Evolutionary conservation across 225 moss, liverwort and hornwort species (phyloP).

Genomic region (Asterella californica): DNA sequence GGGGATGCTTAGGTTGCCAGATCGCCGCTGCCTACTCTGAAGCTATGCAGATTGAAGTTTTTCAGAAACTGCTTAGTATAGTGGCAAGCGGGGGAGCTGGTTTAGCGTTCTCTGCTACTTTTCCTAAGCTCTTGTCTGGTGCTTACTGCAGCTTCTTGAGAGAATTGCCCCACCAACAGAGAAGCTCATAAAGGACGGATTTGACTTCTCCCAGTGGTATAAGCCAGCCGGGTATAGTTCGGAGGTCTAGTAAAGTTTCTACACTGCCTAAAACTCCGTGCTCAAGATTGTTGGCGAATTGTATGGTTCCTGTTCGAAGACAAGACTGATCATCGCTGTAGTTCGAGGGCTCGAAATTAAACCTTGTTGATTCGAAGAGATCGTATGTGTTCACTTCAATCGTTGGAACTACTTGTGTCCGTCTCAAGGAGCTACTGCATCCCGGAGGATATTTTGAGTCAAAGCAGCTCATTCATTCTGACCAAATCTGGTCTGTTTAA

Average conservation of each 20-base stretch:
- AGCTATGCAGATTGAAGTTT: not conserved
- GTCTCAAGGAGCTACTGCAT: not conserved
- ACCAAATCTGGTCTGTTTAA: not conserved
- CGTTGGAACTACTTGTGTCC: not conserved
- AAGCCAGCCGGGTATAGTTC: slow-evolving; percentile 72
- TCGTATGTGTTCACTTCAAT: not conserved
- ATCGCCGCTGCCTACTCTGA: not conserved
- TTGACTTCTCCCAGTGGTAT: slow-evolving; percentile 86
- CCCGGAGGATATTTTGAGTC: not conserved
- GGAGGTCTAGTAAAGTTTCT: slow-evolving; percentile 41
- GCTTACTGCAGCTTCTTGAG: slow-evolving; percentile 76
- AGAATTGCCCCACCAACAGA: slow-evolving; percentile 71
- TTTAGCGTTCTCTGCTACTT: not conserved
- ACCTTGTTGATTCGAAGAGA: no score
- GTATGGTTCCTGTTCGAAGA: not conserved
- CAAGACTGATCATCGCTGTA: not conserved
- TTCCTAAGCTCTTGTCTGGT: not conserved
- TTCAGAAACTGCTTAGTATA: not conserved
- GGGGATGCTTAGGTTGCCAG: not conserved
- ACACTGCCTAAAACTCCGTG: not conserved
- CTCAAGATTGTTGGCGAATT: not conserved
- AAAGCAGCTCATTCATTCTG: not conserved
- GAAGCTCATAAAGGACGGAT: slow-evolving; percentile 75
- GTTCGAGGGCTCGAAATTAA: not conserved
- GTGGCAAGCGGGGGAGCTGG: not conserved